Percentiles rank a stretch among this genome's conserved stretches.
Conservation (phyloP, 1,284 basidiomycete genomes). For the Fistulina hepatica region DNA sequence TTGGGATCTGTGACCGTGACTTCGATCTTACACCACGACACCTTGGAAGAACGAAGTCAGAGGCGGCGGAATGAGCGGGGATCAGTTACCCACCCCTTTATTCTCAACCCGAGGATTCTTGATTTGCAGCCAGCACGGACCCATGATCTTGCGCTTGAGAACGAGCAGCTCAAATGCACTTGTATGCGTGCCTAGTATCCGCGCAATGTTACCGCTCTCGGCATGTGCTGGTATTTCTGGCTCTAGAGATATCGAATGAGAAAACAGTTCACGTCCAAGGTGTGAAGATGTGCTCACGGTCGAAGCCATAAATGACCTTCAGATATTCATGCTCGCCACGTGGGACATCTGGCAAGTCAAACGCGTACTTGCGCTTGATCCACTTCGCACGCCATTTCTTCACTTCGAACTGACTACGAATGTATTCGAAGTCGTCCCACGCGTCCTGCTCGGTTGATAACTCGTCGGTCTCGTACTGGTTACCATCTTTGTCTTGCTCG, state of each 20-base stretch:
- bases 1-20: conserved; percentile 81
- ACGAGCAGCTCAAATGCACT: conserved; percentile 93
- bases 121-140: conserved; percentile 93
- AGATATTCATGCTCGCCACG: conserved; percentile 78
- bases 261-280: background rate
- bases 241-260: conserved; percentile 23
- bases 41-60: conserved; percentile 31
- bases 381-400: conserved; percentile 74
- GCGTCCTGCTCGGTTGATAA: conserved; percentile 63
- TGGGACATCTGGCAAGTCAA: conserved; percentile 80
- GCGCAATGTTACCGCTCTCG: conserved; percentile 76
- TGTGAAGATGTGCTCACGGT: conserved; percentile 36
- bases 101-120: conserved; percentile 62
- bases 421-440: conserved; percentile 74
- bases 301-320: conserved; percentile 84
- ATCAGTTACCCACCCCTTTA: conserved; percentile 53
- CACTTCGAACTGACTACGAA: conserved; percentile 67
- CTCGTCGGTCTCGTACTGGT: conserved; percentile 65
- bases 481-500: conserved; percentile 47
- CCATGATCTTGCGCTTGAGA: conserved; percentile 95
- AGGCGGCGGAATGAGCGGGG: conserved; percentile 4
- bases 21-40: conserved; percentile 95
- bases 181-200: conserved; percentile 89
- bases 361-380: conserved; percentile 88
- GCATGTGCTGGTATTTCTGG: conserved; percentile 56